phyloP scores from a whole-genome alignment of 352 stramenopile genomes.

The Plasmopara muralis region DNA sequence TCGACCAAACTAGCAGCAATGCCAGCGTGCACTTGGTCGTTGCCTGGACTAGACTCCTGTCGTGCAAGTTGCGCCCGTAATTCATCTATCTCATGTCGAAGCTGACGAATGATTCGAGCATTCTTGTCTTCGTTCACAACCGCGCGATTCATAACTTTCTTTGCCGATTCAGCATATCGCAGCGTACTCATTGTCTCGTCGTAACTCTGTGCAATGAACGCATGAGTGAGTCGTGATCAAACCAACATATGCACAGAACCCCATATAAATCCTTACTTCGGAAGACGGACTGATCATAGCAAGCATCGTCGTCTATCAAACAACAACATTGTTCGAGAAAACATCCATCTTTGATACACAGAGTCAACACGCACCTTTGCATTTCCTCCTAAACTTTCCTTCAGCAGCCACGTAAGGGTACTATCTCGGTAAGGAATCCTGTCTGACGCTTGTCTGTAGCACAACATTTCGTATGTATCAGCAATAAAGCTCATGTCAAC shows the following conservation, averaged over 20 bases:
- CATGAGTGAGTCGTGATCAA: conserved; percentile 1
- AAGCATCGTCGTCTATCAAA: conserved; percentile 76
- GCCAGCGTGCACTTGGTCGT: conserved; percentile 23
- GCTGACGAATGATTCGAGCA: conserved; percentile 62
- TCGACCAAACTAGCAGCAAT: conserved; percentile 36
- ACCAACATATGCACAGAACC: no score
- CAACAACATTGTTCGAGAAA: neutral
- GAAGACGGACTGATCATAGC: conserved; percentile 74
- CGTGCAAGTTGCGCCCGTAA: conserved; percentile 36
- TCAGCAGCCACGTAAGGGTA: conserved; percentile 82
- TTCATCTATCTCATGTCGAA: conserved; percentile 66
- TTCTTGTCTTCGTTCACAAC: conserved; percentile 84
- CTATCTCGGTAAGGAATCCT: conserved; percentile 82
- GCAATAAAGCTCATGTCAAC: neutral
- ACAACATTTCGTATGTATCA: conserved; percentile 1
- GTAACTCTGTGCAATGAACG: conserved; percentile 41
- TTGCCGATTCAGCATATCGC: conserved; percentile 76
- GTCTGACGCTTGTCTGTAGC: conserved; percentile 36
- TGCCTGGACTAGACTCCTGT: conserved; percentile 25
- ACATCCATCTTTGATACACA: neutral
- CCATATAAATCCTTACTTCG: conserved; percentile 29
- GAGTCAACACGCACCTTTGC: conserved; percentile 37
- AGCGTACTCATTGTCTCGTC: conserved; percentile 83
- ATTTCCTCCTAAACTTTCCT: conserved; percentile 79
- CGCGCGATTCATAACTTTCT: conserved; percentile 76